Evolutionary conservation across 1,284 basidiomycete species (phyloP), one percentile per base, ranked within the genome.

Genomic region (Malassezia restricta): DNA sequence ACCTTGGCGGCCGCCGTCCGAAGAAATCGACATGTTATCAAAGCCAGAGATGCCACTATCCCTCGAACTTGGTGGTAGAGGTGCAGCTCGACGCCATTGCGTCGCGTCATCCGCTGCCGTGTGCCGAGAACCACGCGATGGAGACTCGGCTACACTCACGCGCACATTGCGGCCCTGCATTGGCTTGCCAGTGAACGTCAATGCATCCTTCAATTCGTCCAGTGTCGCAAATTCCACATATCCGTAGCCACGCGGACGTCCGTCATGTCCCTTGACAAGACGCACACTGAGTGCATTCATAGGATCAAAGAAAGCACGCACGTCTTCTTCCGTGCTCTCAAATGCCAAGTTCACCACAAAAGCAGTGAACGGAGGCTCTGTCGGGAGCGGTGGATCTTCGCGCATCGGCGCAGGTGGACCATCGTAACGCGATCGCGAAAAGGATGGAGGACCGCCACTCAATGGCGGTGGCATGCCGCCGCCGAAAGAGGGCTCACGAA

Each of bases 291-390:
- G 20, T 43, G 61, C 52, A 46, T 63, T 62, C 47, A 62, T 47
- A 31, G 72, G 64, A 29, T 63, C 51, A 56, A 75, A 73, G 75
- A 90, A 94, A 30, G 79, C 78, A 53, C 82, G 83, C 39, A 99
- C 76, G 64, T 96, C 89, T 7, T 73, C 73, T 67, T 95, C 90
- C 15, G 82, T 82, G 43, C 89, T 81, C 76, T 98, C 94, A 65
- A 95, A 98, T 3, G 88, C 80, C 47, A 99, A 78, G 76, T 98
- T 98, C 51, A 92, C 94, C 62, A 98, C 80, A 66, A 90, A 98
- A 7, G 87, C 91, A 35, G 91, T 98, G 77, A 82, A 99, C 9
- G 94, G 94, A 12, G 94, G 88, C 58, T 82, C 81, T 43, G 86
- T 86, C n/a, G 94, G 94, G 33, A 98, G 76, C 29, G 94, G 91